These are phyloP conservation scores for Nitzschia sp. DNA, from an alignment of 108 stramenopile species.

Conservation along the genomic window DNA sequence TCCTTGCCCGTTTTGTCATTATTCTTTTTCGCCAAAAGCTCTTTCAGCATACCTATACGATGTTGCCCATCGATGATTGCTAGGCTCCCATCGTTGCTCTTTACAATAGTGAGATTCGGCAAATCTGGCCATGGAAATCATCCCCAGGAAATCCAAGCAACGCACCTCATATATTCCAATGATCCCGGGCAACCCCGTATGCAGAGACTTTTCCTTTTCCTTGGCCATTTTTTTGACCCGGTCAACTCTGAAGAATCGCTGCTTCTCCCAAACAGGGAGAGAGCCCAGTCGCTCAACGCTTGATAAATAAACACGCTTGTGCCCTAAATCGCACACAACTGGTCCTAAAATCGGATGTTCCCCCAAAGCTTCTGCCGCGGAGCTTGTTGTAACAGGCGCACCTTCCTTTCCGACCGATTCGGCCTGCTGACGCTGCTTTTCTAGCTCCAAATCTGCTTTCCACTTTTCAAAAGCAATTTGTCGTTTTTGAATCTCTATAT, in stretches of 20 bases:
- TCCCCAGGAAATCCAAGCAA: not conserved
- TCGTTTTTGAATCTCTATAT: conserved; percentile 42
- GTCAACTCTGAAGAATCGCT: conserved; percentile 77
- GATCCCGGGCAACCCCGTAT: conserved; percentile 76
- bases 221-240: conserved; percentile 70
- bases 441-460: conserved; percentile 41
- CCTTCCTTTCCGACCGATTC: not conserved
- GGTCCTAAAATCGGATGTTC: conserved; percentile 75
- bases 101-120: not conserved
- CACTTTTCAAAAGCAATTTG: conserved; percentile 49
- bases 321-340: conserved; percentile 51
- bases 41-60: conserved; percentile 82
- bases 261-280: conserved; percentile 78
- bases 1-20: conserved; percentile 7
- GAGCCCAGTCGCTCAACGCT: conserved; percentile 45
- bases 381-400: not conserved
- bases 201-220: conserved; percentile 66
- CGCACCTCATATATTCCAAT: conserved; percentile 63
- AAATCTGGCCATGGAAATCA: not conserved
- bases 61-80: conserved; percentile 89
- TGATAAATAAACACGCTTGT: conserved; percentile 69
- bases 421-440: conserved; percentile 18
- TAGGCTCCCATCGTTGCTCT: conserved; percentile 60
- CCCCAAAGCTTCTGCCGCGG: not conserved
- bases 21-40: conserved; percentile 50